A percentile compares a stretch with the other conserved stretches of the same genome.
Evolutionary conservation across 2,329 filamentous ascomycete species (phyloP).

Genomic region (Lecanicillium sp.): DNA sequence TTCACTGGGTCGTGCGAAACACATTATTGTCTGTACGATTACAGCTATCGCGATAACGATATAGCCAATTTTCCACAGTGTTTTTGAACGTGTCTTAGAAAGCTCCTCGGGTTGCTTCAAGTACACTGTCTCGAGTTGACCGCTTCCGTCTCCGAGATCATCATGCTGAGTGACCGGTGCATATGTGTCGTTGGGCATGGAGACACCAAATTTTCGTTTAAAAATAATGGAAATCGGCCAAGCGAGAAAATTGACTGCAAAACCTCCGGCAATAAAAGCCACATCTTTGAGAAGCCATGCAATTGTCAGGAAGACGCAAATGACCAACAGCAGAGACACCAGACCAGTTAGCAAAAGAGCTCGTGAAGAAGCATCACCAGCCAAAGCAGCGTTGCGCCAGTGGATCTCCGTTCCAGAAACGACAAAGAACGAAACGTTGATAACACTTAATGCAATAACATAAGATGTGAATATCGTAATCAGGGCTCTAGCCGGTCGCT

Average conservation of each 20-base stretch:
- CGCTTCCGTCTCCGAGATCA: background rate
- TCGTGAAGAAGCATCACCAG: slow-evolving; percentile 15
- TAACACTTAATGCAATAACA: background rate
- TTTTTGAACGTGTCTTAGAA: background rate
- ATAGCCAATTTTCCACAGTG: slow-evolving; percentile 10
- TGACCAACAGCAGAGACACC: slow-evolving; percentile 11
- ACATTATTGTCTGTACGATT: slow-evolving; percentile 16
- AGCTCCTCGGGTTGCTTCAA: background rate
- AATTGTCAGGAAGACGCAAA: slow-evolving; percentile 9
- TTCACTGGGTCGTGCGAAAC: slow-evolving; percentile 19
- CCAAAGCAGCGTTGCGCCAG: slow-evolving; percentile 18
- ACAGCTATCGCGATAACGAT: slow-evolving; percentile 16
- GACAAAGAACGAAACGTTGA: slow-evolving; percentile 21
- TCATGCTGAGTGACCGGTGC: slow-evolving; percentile 6
- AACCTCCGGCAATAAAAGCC: slow-evolving; percentile 10
- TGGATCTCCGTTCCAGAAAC: slow-evolving; percentile 19
- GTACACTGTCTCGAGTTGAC: background rate
- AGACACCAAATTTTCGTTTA: background rate
- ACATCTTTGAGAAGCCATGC: slow-evolving; percentile 16
- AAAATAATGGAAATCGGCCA: slow-evolving; percentile 12
- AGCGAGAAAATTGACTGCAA: slow-evolving; percentile 13
- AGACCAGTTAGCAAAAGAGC: slow-evolving; percentile 17
- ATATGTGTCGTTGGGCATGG: background rate
- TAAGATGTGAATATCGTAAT: background rate
- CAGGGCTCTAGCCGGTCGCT: background rate